A percentile compares a stretch with the other conserved stretches of the same genome.
phyloP scores from a whole-genome alignment of 176 grass and related monocot genomes.

The Echinochloa phyllopogon region DNA sequence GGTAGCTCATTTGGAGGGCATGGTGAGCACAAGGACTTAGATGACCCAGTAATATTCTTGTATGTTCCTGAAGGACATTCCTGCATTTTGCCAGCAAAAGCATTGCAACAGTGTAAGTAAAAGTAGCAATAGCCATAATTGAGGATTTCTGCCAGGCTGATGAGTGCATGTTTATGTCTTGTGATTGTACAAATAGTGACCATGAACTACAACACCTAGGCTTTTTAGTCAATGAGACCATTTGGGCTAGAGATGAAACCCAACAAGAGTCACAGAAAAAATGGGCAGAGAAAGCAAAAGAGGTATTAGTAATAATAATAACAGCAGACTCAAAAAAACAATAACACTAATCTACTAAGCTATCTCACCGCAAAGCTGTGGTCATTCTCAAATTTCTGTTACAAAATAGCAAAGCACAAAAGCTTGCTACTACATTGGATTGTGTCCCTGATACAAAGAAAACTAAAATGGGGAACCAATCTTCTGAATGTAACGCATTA shows the following conservation, averaged over 20 bases:
- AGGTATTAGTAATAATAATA: not conserved
- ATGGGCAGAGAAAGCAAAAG: not conserved
- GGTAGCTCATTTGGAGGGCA: constrained; percentile 84
- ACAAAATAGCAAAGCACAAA: constrained; percentile 2
- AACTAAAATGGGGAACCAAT: constrained; percentile 19
- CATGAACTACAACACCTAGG: constrained; percentile 1
- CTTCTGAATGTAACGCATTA: constrained; percentile 18
- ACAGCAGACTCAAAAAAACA: not conserved
- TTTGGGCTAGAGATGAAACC: constrained; percentile 1
- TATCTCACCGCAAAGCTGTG: not conserved
- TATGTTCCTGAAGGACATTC: constrained; percentile 95
- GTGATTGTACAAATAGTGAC: constrained; percentile 13
- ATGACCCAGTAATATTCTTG: constrained; percentile 96
- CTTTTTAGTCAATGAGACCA: not conserved
- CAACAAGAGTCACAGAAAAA: constrained; percentile 6
- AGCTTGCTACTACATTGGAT: constrained; percentile 1
- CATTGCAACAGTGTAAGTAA: constrained; percentile 29
- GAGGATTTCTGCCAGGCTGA: not conserved
- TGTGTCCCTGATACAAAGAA: not conserved
- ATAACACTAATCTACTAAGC: constrained; percentile 11
- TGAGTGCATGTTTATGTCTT: constrained; percentile 7
- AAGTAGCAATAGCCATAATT: constrained; percentile 32
- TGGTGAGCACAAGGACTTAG: constrained; percentile 67
- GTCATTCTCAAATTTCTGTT: not conserved
- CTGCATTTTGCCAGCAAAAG: constrained; percentile 55